Evolutionary conservation across 352 stramenopile species (phyloP).

Genomic region (Phytophthora chlamydospora): DNA sequence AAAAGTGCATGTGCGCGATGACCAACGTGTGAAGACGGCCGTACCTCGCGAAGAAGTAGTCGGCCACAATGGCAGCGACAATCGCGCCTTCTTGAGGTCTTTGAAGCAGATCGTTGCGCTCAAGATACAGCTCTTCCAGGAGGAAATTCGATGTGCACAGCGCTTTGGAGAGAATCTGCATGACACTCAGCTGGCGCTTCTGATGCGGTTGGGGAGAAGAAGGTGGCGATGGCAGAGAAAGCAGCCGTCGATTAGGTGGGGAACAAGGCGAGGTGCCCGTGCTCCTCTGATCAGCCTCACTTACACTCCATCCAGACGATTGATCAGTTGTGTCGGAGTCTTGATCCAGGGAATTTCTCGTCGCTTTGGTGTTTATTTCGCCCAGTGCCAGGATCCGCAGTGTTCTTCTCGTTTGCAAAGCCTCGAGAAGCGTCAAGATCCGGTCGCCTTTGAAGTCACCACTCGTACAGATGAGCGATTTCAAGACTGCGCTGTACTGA

Average conservation of each 20-base stretch:
- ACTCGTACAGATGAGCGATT: constrained; percentile 42
- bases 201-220: constrained; percentile 20
- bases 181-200: constrained; percentile 27
- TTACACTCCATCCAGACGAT: not conserved
- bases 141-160: constrained; percentile 64
- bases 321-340: constrained; percentile 4
- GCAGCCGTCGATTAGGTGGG: not conserved
- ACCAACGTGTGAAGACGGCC: constrained; percentile 55
- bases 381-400: constrained; percentile 55
- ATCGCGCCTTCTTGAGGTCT: constrained; percentile 32
- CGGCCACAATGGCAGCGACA: constrained; percentile 54
- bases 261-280: constrained; percentile 1
- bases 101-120: constrained; percentile 50
- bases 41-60: constrained; percentile 83
- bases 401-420: constrained; percentile 48
- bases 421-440: constrained; percentile 40
- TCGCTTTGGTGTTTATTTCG: constrained; percentile 24
- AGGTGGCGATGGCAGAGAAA: constrained; percentile 14
- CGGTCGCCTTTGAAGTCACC: constrained; percentile 41
- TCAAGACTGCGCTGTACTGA: constrained; percentile 49
- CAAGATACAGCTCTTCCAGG: constrained; percentile 66
- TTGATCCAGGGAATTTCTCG: constrained; percentile 8
- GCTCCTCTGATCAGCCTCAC: not conserved
- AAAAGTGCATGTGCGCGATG: constrained; percentile 49
- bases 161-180: constrained; percentile 42